Conservation (phyloP, 2,329 filamentous ascomycete species). For the Pestalotiopsis sp. region DNA sequence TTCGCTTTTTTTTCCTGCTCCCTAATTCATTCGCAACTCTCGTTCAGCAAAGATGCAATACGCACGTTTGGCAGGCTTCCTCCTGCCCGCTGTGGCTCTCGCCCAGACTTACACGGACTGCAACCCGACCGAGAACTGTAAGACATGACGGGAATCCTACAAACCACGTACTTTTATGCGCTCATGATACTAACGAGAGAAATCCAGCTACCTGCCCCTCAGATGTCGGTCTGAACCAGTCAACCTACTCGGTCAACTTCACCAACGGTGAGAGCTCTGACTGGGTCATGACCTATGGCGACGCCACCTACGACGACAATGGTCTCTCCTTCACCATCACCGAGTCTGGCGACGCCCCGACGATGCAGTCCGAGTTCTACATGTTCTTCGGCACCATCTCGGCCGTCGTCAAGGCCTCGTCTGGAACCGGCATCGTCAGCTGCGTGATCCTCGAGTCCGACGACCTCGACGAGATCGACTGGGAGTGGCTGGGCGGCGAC, state of each 20-base stretch:
- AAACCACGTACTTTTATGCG: too few relatives aligned
- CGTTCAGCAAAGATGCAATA: constrained; percentile 9
- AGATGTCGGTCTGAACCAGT: constrained; percentile 64
- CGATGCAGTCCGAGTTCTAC: constrained; percentile 69
- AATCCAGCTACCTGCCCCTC: constrained; percentile 53
- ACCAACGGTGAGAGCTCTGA: constrained; percentile 56
- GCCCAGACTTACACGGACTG: constrained; percentile 16
- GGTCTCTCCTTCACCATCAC: constrained; percentile 51
- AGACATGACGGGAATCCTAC: background rate
- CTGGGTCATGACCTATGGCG: constrained; percentile 7
- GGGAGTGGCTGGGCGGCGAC: constrained; percentile 73
- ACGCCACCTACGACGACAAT: constrained; percentile 10
- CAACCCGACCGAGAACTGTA: constrained; percentile 12
- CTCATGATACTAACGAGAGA: background rate
- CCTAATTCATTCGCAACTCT: constrained; percentile 1
- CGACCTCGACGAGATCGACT: constrained; percentile 74
- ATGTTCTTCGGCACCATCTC: constrained; percentile 78
- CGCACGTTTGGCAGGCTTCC: constrained; percentile 3
- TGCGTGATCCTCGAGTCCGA: constrained; percentile 72
- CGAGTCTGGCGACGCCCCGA: constrained; percentile 51
- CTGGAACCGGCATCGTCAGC: constrained; percentile 72
- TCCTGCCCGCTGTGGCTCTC: constrained; percentile 13
- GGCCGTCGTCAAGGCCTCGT: constrained; percentile 65
- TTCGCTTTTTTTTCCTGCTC: background rate
- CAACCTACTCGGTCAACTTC: constrained; percentile 55